phyloP scores from a whole-genome alignment of 177 flowering plant species.

The Vitis hybrid region DNA sequence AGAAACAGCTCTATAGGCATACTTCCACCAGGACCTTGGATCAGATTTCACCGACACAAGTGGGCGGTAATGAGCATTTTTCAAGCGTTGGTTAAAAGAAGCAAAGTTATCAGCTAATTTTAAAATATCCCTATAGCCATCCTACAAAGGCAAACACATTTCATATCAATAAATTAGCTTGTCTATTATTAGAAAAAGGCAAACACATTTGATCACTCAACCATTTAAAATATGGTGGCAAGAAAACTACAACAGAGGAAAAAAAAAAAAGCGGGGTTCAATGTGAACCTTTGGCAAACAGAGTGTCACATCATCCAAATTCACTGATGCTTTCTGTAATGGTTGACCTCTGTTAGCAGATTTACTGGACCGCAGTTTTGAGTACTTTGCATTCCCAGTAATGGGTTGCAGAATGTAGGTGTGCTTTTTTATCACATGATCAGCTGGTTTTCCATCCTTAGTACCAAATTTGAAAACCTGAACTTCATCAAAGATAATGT shows the following conservation, averaged over 20 bases:
- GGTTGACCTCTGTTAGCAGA: conserved; percentile 50
- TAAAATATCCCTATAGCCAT: conserved; percentile 80
- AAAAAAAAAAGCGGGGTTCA: background rate
- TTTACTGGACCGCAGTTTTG: conserved; percentile 53
- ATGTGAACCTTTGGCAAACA: conserved; percentile 80
- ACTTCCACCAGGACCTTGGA: conserved; percentile 92
- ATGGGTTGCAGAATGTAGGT: conserved; percentile 87
- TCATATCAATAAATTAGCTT: no score
- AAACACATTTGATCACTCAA: no score
- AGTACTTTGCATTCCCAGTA: conserved; percentile 82
- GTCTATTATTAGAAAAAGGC: no score
- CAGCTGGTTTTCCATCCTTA: conserved; percentile 54
- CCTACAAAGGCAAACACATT: background rate
- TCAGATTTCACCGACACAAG: conserved; percentile 62
- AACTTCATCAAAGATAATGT: conserved; percentile 4
- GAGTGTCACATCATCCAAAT: conserved; percentile 94
- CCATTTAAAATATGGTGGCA: conserved; percentile 23
- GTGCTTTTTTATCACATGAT: conserved; percentile 38
- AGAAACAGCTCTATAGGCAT: conserved; percentile 71
- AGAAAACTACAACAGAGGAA: background rate
- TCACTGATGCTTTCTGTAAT: conserved; percentile 71
- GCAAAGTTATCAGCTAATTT: conserved; percentile 93
- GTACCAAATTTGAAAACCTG: conserved; percentile 83
- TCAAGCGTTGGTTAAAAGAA: conserved; percentile 82
- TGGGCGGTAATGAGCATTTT: conserved; percentile 91